Evolutionary conservation across 2,329 filamentous ascomycete species (phyloP).

Genomic region (Fusarium keratoplasticum): DNA sequence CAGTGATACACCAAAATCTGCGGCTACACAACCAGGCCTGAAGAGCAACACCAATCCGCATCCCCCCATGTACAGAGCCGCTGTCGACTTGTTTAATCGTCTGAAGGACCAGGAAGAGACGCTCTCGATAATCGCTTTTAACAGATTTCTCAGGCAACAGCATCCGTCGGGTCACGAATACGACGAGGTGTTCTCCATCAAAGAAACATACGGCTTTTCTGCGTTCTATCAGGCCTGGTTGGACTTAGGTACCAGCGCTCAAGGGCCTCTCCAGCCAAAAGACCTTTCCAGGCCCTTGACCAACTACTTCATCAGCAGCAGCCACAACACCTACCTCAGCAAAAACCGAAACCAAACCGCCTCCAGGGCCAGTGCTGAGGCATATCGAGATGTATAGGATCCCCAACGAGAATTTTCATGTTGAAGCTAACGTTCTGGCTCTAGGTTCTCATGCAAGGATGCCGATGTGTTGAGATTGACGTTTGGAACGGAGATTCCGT

Average conservation of each 20-base stretch:
- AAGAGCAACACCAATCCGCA: background rate
- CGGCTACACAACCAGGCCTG: background rate
- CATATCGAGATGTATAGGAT: constrained; percentile 72
- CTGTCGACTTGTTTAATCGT: background rate
- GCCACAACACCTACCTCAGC: constrained; percentile 91
- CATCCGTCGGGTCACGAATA: background rate
- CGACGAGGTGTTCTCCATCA: background rate
- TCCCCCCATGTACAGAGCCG: background rate
- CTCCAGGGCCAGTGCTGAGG: constrained; percentile 79
- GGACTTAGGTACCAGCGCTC: background rate
- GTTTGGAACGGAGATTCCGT: constrained; percentile 80
- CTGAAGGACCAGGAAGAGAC: background rate
- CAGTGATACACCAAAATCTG: background rate
- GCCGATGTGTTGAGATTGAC: constrained; percentile 92
- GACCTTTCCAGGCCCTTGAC: constrained; percentile 77
- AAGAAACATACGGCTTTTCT: background rate
- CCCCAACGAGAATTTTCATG: background rate
- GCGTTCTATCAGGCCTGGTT: background rate
- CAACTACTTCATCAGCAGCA: constrained; percentile 94
- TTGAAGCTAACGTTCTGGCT: background rate
- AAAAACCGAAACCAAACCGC: constrained; percentile 79
- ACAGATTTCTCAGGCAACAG: background rate
- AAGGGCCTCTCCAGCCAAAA: constrained; percentile 35
- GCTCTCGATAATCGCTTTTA: background rate
- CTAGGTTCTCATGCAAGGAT: constrained; percentile 73